A percentile compares a stretch with the other conserved stretches of the same genome.
Conservation (phyloP, 345 rosid genomes). For the sweet orange (Citrus sinensis) region DNA sequence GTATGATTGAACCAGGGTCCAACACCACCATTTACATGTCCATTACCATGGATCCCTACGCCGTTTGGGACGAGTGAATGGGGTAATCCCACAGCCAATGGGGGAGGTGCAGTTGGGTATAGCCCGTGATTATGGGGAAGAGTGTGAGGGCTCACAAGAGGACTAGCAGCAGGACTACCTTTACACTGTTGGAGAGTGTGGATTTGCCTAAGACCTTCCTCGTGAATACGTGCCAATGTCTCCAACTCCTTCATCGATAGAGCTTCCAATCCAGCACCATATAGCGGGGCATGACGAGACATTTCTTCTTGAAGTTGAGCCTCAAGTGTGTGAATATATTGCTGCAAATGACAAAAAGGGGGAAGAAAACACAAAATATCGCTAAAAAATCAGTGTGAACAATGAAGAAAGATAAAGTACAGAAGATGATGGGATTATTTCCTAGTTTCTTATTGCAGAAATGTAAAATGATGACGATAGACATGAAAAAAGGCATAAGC, state of each 20-base stretch:
- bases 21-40: constrained; percentile 68
- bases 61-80: constrained; percentile 68
- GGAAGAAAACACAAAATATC: background rate
- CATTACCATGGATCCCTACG: constrained; percentile 71
- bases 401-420: background rate
- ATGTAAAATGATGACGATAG: background rate
- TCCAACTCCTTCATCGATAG: constrained; percentile 90
- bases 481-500: background rate
- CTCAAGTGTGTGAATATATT: constrained; percentile 74
- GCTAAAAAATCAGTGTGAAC: background rate
- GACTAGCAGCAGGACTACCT: constrained; percentile 72
- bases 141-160: constrained; percentile 54
- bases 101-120: constrained; percentile 63
- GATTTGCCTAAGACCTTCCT: constrained; percentile 91
- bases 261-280: constrained; percentile 89
- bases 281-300: constrained; percentile 88
- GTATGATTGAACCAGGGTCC: constrained; percentile 89
- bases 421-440: background rate
- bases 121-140: constrained; percentile 64
- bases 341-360: constrained; percentile 44
- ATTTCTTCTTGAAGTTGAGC: constrained; percentile 83
- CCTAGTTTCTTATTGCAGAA: background rate
- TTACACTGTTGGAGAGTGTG: constrained; percentile 72
- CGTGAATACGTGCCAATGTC: constrained; percentile 83
- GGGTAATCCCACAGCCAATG: constrained; percentile 69